phyloP scores from a whole-genome alignment of 345 rosid species.

The Arabis alpina region DNA sequence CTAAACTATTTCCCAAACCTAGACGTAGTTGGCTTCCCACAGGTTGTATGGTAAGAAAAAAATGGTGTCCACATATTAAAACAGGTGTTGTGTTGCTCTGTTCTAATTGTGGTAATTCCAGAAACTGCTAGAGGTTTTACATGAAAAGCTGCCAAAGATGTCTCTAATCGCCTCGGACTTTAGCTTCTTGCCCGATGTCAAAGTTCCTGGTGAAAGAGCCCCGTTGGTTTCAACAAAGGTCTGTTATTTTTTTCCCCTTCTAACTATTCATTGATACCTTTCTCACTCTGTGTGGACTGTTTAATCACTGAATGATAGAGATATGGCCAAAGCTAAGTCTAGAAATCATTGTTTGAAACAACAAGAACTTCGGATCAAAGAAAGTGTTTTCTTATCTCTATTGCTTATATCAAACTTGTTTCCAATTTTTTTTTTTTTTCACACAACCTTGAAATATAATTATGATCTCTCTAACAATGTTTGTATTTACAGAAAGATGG shows the following conservation, averaged over 20 bases:
- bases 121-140: slow-evolving; percentile 85
- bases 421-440: background rate
- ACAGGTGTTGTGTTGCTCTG: slow-evolving; percentile 8
- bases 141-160: slow-evolving; percentile 89
- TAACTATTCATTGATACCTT: slow-evolving; percentile 5
- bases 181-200: slow-evolving; percentile 95
- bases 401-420: slow-evolving; percentile 11
- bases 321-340: background rate
- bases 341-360: slow-evolving; percentile 14
- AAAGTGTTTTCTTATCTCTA: background rate
- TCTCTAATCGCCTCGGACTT: slow-evolving; percentile 94
- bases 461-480: slow-evolving; percentile 1
- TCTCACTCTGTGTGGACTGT: too few species aligned
- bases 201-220: slow-evolving; percentile 89
- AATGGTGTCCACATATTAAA: slow-evolving; percentile 11
- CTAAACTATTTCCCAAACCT: slow-evolving; percentile 80
- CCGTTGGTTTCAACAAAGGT: slow-evolving; percentile 97
- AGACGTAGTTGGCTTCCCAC: slow-evolving; percentile 97
- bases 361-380: slow-evolving; percentile 13
- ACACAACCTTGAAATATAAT: background rate
- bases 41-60: slow-evolving; percentile 80
- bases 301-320: background rate
- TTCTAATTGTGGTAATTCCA: slow-evolving; percentile 47
- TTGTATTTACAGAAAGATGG: slow-evolving; percentile 83
- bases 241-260: slow-evolving; percentile 18